Conservation (phyloP, 495 filamentous ascomycete species). For the Xylaria venustula region DNA sequence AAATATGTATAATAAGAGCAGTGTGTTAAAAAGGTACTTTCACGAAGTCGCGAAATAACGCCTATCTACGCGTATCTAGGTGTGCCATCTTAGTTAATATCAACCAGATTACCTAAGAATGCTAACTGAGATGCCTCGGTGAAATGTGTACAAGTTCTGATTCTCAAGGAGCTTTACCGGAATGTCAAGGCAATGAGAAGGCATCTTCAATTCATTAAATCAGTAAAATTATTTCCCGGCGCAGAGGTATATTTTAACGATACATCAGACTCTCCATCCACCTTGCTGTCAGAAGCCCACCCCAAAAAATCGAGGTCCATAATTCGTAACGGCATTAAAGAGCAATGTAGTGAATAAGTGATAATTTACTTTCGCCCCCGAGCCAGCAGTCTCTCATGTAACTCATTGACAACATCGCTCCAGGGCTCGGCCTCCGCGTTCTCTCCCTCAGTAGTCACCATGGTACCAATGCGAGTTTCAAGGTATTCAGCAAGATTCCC, state of each 20-base stretch:
- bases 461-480: slow-evolving; percentile 42
- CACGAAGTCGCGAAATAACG: too few relatives aligned
- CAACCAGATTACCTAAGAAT: too few relatives aligned
- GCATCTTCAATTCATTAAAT: too few relatives aligned
- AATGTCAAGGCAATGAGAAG: too few relatives aligned
- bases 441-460: slow-evolving; percentile 30
- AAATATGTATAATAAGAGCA: too few relatives aligned
- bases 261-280: background rate
- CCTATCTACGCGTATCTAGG: too few relatives aligned
- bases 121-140: too few relatives aligned
- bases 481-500: slow-evolving; percentile 64
- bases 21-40: too few relatives aligned
- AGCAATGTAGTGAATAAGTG: background rate
- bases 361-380: slow-evolving; percentile 48
- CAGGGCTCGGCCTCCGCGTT: slow-evolving; percentile 41
- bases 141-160: too few relatives aligned
- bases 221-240: background rate
- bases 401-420: slow-evolving; percentile 55
- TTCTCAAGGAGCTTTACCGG: too few relatives aligned
- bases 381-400: slow-evolving; percentile 54
- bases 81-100: too few relatives aligned
- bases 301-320: slow-evolving; percentile 14
- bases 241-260: slow-evolving; percentile 8
- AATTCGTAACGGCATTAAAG: slow-evolving; percentile 22
- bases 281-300: background rate